Base-by-base conservation (phyloP, 2,329 filamentous ascomycete genomes). In the Arthrobotrys pseudoclavata region DNA sequence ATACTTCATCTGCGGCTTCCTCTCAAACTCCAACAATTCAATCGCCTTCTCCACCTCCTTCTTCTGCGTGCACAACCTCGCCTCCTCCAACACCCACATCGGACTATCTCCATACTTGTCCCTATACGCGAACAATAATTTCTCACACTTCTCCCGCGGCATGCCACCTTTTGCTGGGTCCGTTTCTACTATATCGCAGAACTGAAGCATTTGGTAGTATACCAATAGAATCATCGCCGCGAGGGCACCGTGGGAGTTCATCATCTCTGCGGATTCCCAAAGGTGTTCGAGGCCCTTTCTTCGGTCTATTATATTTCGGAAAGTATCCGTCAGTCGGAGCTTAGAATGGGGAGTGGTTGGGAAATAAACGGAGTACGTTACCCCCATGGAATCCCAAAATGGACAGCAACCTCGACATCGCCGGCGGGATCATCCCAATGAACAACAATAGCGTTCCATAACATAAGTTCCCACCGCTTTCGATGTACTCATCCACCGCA, bases 221-320 rank as follows among this genome's bases (percentile, higher is more conserved):
- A 89, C 90, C 15, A 98, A 87, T 0, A 97, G 86, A 26, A 93
- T 88, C 47, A 98, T 87, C 0, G 91, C 93, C 0, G 94, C 91
- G 82, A 98, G 91, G 5, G 92, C 95, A n/a, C 94, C 95, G 82
- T 97, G 96, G 81, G 98, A 88, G 83, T 97, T 97, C 79, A 90
- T 85, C 83, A 94, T 96, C 61, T 90, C 90, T 22, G 93, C 94
- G 12, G 93, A 92, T 82, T 92, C 90, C 96, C 96, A 99, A 3
- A 99, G 89, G 89, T 97, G 91, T 45, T 88, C 87, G 34, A 97
- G 87, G 9, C 94, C 96, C 45, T 91, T 88, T 79, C 93, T 89
- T 50, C 94, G 91, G 83, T 98, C 94, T 45, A 45, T 40, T 40
- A 3, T 15, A 40, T 40, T 31, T 13, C 42, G 20, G 10, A 18